Evolutionary conservation across 164 flowering plant genomes (phyloP).

Genomic region (Umbellularia californica): DNA sequence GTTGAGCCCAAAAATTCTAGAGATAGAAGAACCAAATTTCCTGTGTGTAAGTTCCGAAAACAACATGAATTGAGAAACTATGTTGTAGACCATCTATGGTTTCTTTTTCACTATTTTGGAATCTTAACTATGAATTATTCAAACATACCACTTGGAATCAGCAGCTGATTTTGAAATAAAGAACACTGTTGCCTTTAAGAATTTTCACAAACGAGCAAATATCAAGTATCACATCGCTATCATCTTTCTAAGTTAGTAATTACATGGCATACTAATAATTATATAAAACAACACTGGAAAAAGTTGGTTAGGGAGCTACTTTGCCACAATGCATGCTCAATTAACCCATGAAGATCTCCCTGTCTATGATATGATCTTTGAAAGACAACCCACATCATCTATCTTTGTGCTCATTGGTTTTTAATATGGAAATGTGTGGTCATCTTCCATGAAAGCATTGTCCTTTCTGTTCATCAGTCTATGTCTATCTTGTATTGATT

Average conservation of each 20-base stretch:
- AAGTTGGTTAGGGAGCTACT: not conserved
- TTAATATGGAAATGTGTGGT: not conserved
- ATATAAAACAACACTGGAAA: not conserved
- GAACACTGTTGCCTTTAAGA: not conserved
- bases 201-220: not conserved
- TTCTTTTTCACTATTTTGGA: too few relatives aligned
- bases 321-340: not conserved
- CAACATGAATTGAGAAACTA: too few relatives aligned
- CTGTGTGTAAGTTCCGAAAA: too few relatives aligned
- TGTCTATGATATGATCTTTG: not conserved
- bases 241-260: not conserved
- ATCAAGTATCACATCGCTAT: not conserved
- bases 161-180: not conserved
- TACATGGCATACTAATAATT: not conserved
- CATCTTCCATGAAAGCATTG: not conserved
- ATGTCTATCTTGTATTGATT: constrained; percentile 1
- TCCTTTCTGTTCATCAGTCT: not conserved
- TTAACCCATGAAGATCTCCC: constrained; percentile 4
- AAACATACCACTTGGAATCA: too few relatives aligned
- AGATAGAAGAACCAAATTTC: too few relatives aligned
- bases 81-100: too few relatives aligned
- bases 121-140: too few relatives aligned
- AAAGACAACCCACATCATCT: not conserved
- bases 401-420: not conserved
- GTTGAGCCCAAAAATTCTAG: too few relatives aligned